Evolutionary conservation across 257 asterid species (phyloP).

Genomic region (Lantana camara): DNA sequence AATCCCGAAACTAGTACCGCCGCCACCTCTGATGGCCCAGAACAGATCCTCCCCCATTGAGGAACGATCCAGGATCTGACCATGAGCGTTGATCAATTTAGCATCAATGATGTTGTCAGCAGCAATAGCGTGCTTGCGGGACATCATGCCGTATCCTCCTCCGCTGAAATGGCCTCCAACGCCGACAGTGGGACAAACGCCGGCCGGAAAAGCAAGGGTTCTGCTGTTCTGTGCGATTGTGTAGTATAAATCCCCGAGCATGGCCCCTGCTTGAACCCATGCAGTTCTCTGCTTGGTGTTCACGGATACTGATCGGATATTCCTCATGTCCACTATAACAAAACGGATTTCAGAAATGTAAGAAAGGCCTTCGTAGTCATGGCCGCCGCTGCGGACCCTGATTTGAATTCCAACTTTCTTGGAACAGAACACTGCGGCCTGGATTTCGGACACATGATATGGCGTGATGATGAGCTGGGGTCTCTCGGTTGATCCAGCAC

Average conservation of each 20-base stretch:
- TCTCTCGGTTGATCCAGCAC: background rate
- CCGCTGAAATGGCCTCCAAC: constrained; percentile 34
- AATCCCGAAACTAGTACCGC: constrained; percentile 35
- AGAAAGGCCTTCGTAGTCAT: constrained; percentile 41
- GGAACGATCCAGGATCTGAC: constrained; percentile 23
- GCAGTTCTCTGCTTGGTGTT: background rate
- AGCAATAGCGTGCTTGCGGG: constrained; percentile 30
- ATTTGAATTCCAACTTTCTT: constrained; percentile 8
- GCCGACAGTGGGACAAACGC: constrained; percentile 17
- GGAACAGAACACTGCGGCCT: constrained; percentile 19
- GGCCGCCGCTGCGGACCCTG: constrained; percentile 37
- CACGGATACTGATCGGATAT: constrained; percentile 9
- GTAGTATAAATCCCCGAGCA: constrained; percentile 36
- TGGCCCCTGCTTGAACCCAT: constrained; percentile 30
- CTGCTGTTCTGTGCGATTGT: constrained; percentile 29
- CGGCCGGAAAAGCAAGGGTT: constrained; percentile 12
- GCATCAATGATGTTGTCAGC: constrained; percentile 40
- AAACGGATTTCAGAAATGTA: constrained; percentile 2
- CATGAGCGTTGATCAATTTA: constrained; percentile 26
- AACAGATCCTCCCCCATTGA: constrained; percentile 43
- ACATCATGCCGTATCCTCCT: constrained; percentile 48
- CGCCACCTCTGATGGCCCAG: constrained; percentile 43
- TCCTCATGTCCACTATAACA: constrained; percentile 21
- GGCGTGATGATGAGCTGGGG: constrained; percentile 12
- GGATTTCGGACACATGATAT: constrained; percentile 20